Base-by-base conservation (phyloP, 768 basidiomycete species). In the Lactarius akahatsu region DNA sequence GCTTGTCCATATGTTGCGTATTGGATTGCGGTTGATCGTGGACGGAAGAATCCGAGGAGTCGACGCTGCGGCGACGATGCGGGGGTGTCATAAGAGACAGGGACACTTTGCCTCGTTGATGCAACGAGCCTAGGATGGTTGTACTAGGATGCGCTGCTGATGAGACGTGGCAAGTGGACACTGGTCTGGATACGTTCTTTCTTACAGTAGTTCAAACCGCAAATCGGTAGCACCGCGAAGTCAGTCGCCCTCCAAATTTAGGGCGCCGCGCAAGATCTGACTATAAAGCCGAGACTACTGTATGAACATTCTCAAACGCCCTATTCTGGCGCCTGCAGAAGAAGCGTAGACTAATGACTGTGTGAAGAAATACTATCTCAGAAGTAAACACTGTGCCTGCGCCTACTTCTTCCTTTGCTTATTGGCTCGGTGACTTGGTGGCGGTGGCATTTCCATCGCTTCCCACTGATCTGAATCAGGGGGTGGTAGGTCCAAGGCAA, bases 381-480 rank as follows among this genome's bases (percentile, higher is more conserved):
- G 11, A 38, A 38, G 36, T 38, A 11, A 15, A 40, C 38, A 40
- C 13, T 2, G 11, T 55, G n/a, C 16, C 57, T 52, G 41, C 20
- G 41, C 11, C 38, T 59, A 43, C 56, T 65, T 69, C 67, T 62
- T 70, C 41, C 52, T 58, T 54, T 54, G 63, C 36, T 64, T 64
- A 56, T 40, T 58, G n/a, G 56, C 52, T 26, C 58, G 62, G 36
- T 26, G 34, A 34, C 38, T 36, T 9, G 54, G 20, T 28, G 67
- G 68, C 20, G 75, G 73, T 2, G 73, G 75, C 62, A 78, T 57
- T 20, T 67, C 71, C 66, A 72, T 68, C 3, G 71, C 59, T 57
- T 78, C 72, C 79, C 79, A 79, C 45, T 78, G 75, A 56, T 72
- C 73, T 3, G 78, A 78, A 64, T 78, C 74, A 5, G 77, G 78